Percentiles rank a stretch among this genome's conserved stretches.
These are phyloP conservation scores for Cladophialophora yegresii DNA, from an alignment of 2,329 filamentous ascomycete genomes.

Conservation along the genomic window DNA sequence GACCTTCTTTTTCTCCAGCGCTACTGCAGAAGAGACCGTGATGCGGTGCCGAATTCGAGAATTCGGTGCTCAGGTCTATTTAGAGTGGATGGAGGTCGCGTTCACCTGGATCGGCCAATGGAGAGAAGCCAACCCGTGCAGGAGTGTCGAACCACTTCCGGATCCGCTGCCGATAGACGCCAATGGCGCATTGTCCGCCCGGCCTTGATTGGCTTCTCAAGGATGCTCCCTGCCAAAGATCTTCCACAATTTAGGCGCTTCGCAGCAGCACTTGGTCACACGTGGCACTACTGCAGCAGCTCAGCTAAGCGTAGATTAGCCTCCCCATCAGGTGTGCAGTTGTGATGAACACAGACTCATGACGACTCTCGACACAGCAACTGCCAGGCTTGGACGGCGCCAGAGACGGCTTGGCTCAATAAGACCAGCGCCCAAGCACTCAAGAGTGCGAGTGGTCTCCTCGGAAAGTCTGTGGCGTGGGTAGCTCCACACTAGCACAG, in stretches of 20 bases:
- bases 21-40: neutral
- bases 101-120: neutral
- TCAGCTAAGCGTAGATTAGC: neutral
- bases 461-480: neutral
- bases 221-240: neutral
- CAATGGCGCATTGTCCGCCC: neutral
- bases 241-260: neutral
- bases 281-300: neutral
- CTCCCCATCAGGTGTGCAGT: neutral
- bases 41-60: neutral
- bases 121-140: neutral
- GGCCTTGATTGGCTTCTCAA: neutral
- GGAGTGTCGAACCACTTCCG: neutral
- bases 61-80: neutral
- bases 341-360: neutral
- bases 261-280: neutral
- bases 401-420: neutral
- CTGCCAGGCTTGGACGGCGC: neutral
- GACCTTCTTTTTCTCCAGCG: neutral
- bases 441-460: neutral
- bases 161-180: neutral
- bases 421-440: neutral
- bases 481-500: neutral
- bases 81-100: neutral
- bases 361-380: neutral